Evolutionary conservation across 1,284 basidiomycete genomes (phyloP).

Genomic region (Rhodotorula sp.): DNA sequence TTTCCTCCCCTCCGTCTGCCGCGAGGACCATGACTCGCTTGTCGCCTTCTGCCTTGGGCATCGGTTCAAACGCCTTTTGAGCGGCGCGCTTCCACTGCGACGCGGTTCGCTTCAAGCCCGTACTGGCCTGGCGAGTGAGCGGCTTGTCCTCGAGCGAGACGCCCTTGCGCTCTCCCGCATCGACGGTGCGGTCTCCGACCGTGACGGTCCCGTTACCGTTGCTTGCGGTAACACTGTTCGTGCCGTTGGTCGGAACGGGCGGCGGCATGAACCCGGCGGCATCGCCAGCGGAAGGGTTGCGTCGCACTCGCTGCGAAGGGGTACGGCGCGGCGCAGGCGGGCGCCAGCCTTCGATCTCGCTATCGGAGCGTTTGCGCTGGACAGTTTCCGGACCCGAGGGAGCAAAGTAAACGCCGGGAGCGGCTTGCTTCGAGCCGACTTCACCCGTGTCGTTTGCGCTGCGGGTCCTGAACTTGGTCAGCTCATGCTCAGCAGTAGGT

Average conservation of each 20-base stretch:
- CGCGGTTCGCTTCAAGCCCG: constrained; percentile 29
- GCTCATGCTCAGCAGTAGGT: not conserved
- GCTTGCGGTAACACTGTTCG: not conserved
- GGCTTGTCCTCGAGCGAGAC: constrained; percentile 38
- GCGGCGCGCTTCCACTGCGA: constrained; percentile 18
- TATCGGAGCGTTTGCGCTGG: constrained; percentile 10
- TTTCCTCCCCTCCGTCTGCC: constrained; percentile 87
- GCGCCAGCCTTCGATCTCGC: constrained; percentile 28
- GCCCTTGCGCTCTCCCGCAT: constrained; percentile 27
- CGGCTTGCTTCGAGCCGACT: constrained; percentile 9
- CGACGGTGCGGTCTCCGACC: constrained; percentile 18
- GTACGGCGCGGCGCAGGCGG: constrained; percentile 32
- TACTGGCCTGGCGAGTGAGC: constrained; percentile 17
- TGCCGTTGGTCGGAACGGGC: constrained; percentile 3
- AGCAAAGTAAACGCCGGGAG: constrained; percentile 38
- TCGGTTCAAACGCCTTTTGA: constrained; percentile 31
- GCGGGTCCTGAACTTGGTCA: not conserved
- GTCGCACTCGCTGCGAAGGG: constrained; percentile 26
- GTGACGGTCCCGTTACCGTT: constrained; percentile 3
- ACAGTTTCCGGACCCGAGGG: constrained; percentile 12
- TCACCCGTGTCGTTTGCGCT: constrained; percentile 33
- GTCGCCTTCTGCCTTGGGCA: constrained; percentile 30
- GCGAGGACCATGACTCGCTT: constrained; percentile 64
- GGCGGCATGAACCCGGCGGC: not conserved
- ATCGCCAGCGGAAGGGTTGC: constrained; percentile 1